Base-by-base conservation (phyloP, 345 rosid species). In the Arabis hirsuta region DNA sequence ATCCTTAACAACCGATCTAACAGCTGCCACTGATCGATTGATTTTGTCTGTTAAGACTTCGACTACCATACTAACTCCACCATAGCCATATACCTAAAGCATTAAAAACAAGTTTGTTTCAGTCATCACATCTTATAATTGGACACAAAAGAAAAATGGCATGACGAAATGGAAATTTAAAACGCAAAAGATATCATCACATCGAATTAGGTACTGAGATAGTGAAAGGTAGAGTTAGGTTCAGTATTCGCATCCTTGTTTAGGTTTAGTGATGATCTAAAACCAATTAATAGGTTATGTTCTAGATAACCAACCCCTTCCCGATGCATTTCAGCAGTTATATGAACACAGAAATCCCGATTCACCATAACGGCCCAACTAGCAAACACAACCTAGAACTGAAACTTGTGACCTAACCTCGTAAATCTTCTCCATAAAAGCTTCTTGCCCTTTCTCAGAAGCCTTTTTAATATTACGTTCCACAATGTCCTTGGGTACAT, bases 401-500 rank as follows among this genome's bases (percentile, higher is more conserved):
- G 43, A 76, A 22, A 42, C 46, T 44, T 32, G 20, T 44, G 27
- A 63, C 46, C 76, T 55, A 63, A 90, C 97, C 98, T 89, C 97
- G 5, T 91, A 91, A 55, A 82, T 73, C 82, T 94, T 94, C 82
- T 89, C 96, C 68, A 94, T 85, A 47, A 80, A 94, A 75, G 85
- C 86, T 78, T 94, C 96, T 76, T 94, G 98, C 14, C 96, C 97
- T 68, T 91, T 91, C 76, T 91, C 92, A 43, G 95, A 80, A 70
- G 97, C 96, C 78, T 87, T 84, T 84, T 91, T 89, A 26, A 91
- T 85, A 73, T 94, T 94, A 70, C 95, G 94, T 73, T 94, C 98
- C 82, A 91, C 67, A 81, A 94, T 89, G 50, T 94, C 95, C 83
- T 89, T 94, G 7, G 98, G 98, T 48, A 91, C 86, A 77, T 94